A percentile compares a stretch with the other conserved stretches of the same genome.
Evolutionary conservation across 2,329 filamentous ascomycete species (phyloP).

Genomic region (Cladophialophora bantiana): DNA sequence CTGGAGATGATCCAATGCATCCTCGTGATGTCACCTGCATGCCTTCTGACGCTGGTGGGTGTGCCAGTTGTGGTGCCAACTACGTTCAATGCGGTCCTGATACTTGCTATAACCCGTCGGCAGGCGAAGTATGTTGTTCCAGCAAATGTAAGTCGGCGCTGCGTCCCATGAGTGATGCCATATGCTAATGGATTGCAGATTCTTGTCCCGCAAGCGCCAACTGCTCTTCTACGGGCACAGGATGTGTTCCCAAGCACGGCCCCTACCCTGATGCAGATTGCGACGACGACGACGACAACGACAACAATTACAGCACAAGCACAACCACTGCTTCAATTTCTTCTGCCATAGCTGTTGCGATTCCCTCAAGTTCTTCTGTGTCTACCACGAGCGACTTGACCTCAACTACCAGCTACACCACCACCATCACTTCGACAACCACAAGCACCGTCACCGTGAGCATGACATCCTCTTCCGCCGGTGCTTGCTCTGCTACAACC

Average conservation of each 20-base stretch:
- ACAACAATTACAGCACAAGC: conserved; percentile 3
- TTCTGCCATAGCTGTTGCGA: not conserved
- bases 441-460: conserved; percentile 33
- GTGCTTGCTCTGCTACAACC: conserved; percentile 27
- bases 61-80: conserved; percentile 26
- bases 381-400: conserved; percentile 2
- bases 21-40: conserved; percentile 18
- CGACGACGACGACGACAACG: conserved; percentile 7
- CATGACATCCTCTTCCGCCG: conserved; percentile 14
- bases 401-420: conserved; percentile 20
- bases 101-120: conserved; percentile 38
- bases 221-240: conserved; percentile 24
- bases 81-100: conserved; percentile 28
- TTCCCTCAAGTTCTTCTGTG: not conserved
- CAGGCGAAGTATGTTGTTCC: conserved; percentile 39
- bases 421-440: conserved; percentile 32
- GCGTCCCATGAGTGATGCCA: not conserved
- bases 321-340: conserved; percentile 9
- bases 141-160: conserved; percentile 33
- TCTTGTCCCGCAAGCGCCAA: conserved; percentile 25
- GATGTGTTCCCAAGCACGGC: conserved; percentile 19
- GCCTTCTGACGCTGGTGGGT: conserved; percentile 18
- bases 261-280: conserved; percentile 16
- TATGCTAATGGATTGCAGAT: conserved; percentile 23
- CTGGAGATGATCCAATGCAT: conserved; percentile 2